Evolutionary conservation across 176 grass and related monocot species (phyloP).

Genomic region (Eleusine coracana): DNA sequence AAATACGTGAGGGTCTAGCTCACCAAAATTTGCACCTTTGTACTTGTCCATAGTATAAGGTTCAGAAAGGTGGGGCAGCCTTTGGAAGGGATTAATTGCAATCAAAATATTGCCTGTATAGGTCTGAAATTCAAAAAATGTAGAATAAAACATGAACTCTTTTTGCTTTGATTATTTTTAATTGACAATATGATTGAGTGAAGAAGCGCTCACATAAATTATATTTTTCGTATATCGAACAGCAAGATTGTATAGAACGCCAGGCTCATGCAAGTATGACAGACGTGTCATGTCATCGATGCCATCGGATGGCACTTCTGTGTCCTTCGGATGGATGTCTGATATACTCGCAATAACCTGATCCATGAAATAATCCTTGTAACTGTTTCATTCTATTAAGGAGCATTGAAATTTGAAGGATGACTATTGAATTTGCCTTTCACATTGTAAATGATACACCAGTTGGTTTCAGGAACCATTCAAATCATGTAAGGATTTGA

Average conservation of each 20-base stretch:
- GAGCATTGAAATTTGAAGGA: not conserved
- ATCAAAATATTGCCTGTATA: constrained; percentile 96
- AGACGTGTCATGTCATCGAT: constrained; percentile 91
- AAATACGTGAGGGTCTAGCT: constrained; percentile 92
- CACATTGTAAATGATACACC: not conserved
- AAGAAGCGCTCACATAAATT: constrained; percentile 75
- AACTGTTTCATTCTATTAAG: constrained; percentile 12
- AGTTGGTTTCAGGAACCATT: not conserved
- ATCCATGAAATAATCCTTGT: constrained; percentile 17
- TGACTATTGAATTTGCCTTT: not conserved
- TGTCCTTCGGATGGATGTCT: constrained; percentile 79
- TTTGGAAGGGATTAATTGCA: constrained; percentile 95
- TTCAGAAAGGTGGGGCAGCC: constrained; percentile 77
- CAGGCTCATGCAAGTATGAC: constrained; percentile 91
- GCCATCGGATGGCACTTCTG: constrained; percentile 60
- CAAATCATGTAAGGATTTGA: not conserved
- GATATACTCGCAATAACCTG: constrained; percentile 74
- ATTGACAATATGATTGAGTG: constrained; percentile 5
- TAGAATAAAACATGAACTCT: constrained; percentile 1
- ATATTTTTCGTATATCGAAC: constrained; percentile 76
- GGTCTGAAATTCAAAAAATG: constrained; percentile 58
- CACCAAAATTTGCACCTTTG: constrained; percentile 75
- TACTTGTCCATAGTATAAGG: constrained; percentile 73
- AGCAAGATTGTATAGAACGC: constrained; percentile 80
- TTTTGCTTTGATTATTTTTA: constrained; percentile 2